Evolutionary conservation across 163 green algal genomes (phyloP), one percentile per base, ranked within the genome.

Genomic region (Botryococcus braunii): DNA sequence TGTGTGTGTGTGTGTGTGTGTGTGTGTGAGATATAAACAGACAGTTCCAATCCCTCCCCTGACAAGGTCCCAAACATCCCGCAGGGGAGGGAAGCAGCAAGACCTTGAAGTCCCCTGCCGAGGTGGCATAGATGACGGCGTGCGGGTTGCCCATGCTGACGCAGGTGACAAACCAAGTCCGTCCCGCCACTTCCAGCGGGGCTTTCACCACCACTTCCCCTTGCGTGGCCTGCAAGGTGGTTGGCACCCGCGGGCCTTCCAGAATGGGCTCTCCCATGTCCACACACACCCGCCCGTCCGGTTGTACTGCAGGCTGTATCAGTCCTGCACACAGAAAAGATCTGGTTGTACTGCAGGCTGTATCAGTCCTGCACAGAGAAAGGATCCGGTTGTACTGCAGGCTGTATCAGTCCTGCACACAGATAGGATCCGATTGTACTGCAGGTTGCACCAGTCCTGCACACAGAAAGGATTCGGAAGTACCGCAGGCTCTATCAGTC

Each of bases 61-160:
- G n/a, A n/a, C n/a, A n/a, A n/a, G n/a, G n/a, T n/a, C n/a, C n/a
- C n/a, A n/a, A n/a, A n/a, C n/a, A n/a, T n/a, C n/a, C n/a, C n/a
- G n/a, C n/a, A n/a, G n/a, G n/a, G n/a, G n/a, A n/a, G n/a, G n/a
- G n/a, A n/a, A n/a, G n/a, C 13, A 52, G 13, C 43, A 13, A 0
- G 62, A 91, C 86, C 82, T 91, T 85, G 65, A 95, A 83, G 23
- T 68, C 47, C 39, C 80, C 85, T 62, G 91, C 83, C 7, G 78
- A 71, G 34, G 48, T 79, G 41, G 66, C 68, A 76, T 91, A 98
- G 8, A 85, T 89, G 37, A 98, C 70, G 23, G 89, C 92, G 73
- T 99, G 94, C 0, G 94, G 94, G 82, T 99, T 99, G 71, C 94
- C 94, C 94, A 99, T 99, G 78, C 83, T 92, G 32, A 99, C 91